Percentiles rank a stretch among this genome's conserved stretches.
Evolutionary conservation across 2,329 filamentous ascomycete genomes (phyloP).

Genomic region (Arthrobotrys sphaeroides): DNA sequence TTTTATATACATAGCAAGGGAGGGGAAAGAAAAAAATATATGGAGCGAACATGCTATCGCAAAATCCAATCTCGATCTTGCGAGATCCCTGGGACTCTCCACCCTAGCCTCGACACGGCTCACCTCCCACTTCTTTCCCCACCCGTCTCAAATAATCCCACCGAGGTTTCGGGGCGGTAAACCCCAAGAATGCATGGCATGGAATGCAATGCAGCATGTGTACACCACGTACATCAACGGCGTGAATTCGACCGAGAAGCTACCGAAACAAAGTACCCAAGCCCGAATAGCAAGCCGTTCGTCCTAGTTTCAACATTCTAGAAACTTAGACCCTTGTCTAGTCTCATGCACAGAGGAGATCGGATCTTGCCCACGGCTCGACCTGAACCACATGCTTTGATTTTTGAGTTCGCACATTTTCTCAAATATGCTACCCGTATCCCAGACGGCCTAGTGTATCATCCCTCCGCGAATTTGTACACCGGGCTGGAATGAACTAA

Average conservation of each 20-base stretch:
- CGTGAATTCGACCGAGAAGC: neutral
- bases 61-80: neutral
- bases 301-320: slow-evolving; percentile 15
- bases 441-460: no score
- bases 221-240: neutral
- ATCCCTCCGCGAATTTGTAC: no score
- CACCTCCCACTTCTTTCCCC: slow-evolving; percentile 5
- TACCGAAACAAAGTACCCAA: neutral
- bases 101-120: slow-evolving; percentile 13
- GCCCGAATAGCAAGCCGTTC: slow-evolving; percentile 8
- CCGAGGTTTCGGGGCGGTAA: neutral
- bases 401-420: neutral
- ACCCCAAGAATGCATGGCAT: neutral
- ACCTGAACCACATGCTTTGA: neutral
- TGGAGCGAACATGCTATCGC: no score
- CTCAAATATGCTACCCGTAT: neutral
- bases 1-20: no score
- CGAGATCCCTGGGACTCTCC: neutral
- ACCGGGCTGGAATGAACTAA: no score
- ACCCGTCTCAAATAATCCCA: neutral
- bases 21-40: no score
- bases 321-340: neutral
- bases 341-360: neutral
- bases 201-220: no score
- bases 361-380: neutral